phyloP scores from a whole-genome alignment of 805 yeast genomes.

The Lachancea thermotolerans region DNA sequence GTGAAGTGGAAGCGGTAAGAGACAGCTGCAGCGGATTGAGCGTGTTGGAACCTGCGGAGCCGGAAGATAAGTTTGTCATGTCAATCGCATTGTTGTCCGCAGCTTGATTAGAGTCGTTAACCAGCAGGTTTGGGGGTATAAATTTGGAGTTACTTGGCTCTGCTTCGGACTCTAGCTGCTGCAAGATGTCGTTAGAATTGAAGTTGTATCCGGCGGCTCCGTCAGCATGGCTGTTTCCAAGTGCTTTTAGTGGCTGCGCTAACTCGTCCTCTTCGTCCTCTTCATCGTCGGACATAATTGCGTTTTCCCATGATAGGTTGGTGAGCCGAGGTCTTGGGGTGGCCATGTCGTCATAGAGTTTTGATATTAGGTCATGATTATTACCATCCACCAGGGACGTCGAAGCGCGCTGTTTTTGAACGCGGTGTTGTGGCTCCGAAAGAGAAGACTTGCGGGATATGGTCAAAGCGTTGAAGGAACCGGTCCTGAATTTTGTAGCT shows the following conservation, averaged over 20 bases:
- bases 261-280: constrained; percentile 2
- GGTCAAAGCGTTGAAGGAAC: constrained; percentile 8
- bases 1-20: constrained; percentile 1
- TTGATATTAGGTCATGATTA: constrained; percentile 18
- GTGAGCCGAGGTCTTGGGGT: constrained; percentile 4
- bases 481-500: constrained; percentile 6
- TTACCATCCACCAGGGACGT: constrained; percentile 22
- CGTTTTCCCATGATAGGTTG: constrained; percentile 11
- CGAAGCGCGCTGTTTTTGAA: constrained; percentile 25
- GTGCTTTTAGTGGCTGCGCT: not conserved
- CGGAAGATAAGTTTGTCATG: not conserved
- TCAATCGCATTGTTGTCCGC: constrained; percentile 1
- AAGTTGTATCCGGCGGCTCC: too few species aligned
- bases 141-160: not conserved
- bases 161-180: not conserved
- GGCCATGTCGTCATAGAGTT: constrained; percentile 15
- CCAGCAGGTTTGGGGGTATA: constrained; percentile 4
- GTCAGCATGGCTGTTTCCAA: not conserved
- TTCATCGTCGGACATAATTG: constrained; percentile 12
- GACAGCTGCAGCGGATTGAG: constrained; percentile 1
- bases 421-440: constrained; percentile 16
- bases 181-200: not conserved
- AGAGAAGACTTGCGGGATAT: constrained; percentile 5
- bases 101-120: not conserved
- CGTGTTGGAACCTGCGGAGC: not conserved